These are phyloP conservation scores for Zopfia rhizophila DNA, from an alignment of 2,329 filamentous ascomycete genomes.

Conservation along the genomic window DNA sequence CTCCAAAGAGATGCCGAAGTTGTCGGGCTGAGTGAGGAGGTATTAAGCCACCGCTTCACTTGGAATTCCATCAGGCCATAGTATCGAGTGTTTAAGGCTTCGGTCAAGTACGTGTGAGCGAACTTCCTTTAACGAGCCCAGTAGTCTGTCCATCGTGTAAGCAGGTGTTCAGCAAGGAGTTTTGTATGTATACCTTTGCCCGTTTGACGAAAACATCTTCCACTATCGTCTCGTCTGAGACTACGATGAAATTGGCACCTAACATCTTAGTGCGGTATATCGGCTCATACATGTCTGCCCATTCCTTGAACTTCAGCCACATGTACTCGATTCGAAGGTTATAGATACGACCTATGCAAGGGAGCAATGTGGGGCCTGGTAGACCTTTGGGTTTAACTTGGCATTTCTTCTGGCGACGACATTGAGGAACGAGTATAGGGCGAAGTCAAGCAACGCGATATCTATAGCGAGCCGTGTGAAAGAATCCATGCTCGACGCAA, in stretches of 20 bases:
- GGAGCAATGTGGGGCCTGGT: slow-evolving; percentile 54
- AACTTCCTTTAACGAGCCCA: slow-evolving; percentile 66
- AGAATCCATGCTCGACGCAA: slow-evolving; percentile 56
- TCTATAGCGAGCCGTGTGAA: slow-evolving; percentile 50
- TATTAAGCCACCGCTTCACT: slow-evolving; percentile 63
- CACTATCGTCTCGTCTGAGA: slow-evolving; percentile 63
- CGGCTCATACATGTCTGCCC: slow-evolving; percentile 46
- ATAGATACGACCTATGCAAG: slow-evolving; percentile 49
- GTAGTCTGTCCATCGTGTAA: slow-evolving; percentile 51
- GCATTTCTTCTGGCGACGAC: slow-evolving; percentile 49
- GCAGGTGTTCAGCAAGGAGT: slow-evolving; percentile 67
- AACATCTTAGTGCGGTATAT: slow-evolving; percentile 51
- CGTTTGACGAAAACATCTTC: slow-evolving; percentile 65
- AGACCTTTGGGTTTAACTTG: slow-evolving; percentile 48
- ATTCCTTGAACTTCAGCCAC: slow-evolving; percentile 64
- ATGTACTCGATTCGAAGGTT: slow-evolving; percentile 50
- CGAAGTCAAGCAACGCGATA: slow-evolving; percentile 51
- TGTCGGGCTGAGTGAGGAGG: slow-evolving; percentile 61
- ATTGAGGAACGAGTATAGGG: slow-evolving; percentile 46
- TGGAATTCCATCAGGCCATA: slow-evolving; percentile 64
- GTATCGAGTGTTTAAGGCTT: slow-evolving; percentile 57
- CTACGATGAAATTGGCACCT: slow-evolving; percentile 58
- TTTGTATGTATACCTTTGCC: slow-evolving; percentile 62
- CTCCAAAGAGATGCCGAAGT: slow-evolving; percentile 63
- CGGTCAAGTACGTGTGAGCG: slow-evolving; percentile 63